Conservation (phyloP, 495 filamentous ascomycete genomes). For the Achaetomiella virescens region DNA sequence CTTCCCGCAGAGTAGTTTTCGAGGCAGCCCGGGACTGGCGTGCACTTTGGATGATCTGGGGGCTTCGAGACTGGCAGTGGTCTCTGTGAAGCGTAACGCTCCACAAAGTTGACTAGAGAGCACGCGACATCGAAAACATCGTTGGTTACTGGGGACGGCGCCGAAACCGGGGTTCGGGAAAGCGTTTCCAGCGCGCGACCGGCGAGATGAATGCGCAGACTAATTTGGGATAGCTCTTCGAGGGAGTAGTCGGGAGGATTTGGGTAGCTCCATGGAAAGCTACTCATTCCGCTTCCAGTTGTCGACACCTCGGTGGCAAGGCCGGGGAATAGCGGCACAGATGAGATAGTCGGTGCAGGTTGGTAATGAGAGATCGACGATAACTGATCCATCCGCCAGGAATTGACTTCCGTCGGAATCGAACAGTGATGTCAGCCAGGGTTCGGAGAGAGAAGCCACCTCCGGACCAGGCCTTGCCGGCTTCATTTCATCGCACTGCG, state of each 20-base stretch:
- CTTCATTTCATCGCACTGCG: background rate
- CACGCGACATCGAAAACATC: conserved; percentile 14
- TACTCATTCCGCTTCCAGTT: background rate
- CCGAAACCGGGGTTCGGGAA: background rate
- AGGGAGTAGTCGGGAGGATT: background rate
- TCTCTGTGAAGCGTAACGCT: background rate
- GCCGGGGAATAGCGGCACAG: background rate
- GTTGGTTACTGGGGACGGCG: conserved; percentile 10
- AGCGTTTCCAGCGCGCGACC: background rate
- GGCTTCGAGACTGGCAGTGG: background rate
- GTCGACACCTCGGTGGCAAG: background rate
- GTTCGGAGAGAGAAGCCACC: background rate
- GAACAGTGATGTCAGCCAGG: background rate
- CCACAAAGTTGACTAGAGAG: conserved; percentile 15
- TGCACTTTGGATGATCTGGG: background rate
- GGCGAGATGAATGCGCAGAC: conserved; percentile 16
- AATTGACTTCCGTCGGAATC: background rate
- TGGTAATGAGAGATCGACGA: background rate
- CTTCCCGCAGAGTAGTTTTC: background rate
- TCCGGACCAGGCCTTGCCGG: background rate
- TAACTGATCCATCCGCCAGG: background rate
- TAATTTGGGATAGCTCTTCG: conserved; percentile 12
- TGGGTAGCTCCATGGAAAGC: background rate
- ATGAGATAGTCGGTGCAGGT: background rate
- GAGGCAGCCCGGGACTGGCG: background rate